phyloP scores from a whole-genome alignment of 2,329 filamentous ascomycete genomes.

The Cyanodermella asteris region DNA sequence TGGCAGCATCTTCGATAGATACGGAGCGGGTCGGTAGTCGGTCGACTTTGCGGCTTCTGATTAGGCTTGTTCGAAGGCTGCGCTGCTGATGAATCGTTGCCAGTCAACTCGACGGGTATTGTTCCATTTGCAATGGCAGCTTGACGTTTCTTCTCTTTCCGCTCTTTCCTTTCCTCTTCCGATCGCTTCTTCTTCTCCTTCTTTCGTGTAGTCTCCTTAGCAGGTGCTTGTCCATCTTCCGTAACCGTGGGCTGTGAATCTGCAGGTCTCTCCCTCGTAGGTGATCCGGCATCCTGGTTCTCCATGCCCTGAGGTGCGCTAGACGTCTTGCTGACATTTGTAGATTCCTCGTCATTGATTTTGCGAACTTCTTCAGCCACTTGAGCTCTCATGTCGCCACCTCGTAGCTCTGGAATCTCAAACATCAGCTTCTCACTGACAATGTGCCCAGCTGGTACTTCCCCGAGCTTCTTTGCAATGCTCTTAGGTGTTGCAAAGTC shows the following conservation, averaged over 20 bases:
- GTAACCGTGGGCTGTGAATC: slow-evolving; percentile 2
- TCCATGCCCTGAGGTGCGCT: too few species aligned
- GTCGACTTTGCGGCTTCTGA: slow-evolving; percentile 36
- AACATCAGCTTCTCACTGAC: slow-evolving; percentile 10
- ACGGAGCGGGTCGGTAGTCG: slow-evolving; percentile 74
- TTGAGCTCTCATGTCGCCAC: too few species aligned
- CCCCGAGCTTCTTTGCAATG: too few species aligned
- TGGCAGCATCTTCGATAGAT: slow-evolving; percentile 94
- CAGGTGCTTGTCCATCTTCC: slow-evolving; percentile 11
- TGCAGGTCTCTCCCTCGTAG: slow-evolving; percentile 10
- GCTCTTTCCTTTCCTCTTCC: slow-evolving; percentile 76
- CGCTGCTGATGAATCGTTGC: slow-evolving; percentile 21
- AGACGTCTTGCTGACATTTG: neutral
- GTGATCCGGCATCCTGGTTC: too few species aligned
- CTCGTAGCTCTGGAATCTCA: too few species aligned
- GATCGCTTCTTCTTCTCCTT: slow-evolving; percentile 93
- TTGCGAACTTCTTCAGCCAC: too few species aligned
- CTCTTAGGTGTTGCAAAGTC: too few species aligned
- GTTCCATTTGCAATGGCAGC: slow-evolving; percentile 73
- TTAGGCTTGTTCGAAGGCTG: neutral
- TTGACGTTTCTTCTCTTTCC: slow-evolving; percentile 70
- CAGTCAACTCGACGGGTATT: slow-evolving; percentile 62
- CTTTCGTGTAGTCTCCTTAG: slow-evolving; percentile 39
- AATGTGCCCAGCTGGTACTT: slow-evolving; percentile 10
- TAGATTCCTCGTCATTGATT: slow-evolving; percentile 11